Conservation (phyloP, 352 stramenopile genomes). For the Albugo candida region DNA sequence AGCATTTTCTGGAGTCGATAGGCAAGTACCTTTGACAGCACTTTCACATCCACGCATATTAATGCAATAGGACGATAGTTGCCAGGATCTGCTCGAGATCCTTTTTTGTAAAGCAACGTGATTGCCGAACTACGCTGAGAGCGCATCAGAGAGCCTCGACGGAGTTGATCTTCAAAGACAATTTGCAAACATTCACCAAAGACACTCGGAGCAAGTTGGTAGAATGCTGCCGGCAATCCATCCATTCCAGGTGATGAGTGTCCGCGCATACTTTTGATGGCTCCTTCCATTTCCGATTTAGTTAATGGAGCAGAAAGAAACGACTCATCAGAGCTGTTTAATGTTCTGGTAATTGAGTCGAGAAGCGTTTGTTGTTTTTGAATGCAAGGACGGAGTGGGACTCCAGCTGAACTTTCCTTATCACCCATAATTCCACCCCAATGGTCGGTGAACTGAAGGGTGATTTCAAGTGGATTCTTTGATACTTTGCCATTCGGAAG, state of each 20-base stretch:
- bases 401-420: constrained; percentile 1
- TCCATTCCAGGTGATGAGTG: not conserved
- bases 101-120: constrained; percentile 10
- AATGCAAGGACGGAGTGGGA: not conserved
- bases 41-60: constrained; percentile 12
- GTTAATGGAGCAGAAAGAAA: not conserved
- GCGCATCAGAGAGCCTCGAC: constrained; percentile 6
- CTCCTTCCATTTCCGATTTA: not conserved
- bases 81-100: no score
- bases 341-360: not conserved
- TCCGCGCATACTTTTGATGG: not conserved
- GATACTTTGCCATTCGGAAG: constrained; percentile 4
- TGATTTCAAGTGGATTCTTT: constrained; percentile 3
- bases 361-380: not conserved
- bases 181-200: constrained; percentile 10
- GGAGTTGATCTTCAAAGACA: constrained; percentile 9
- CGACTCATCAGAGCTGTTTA: not conserved
- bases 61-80: constrained; percentile 5
- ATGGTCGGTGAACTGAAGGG: constrained; percentile 6
- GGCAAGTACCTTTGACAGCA: constrained; percentile 6
- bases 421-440: constrained; percentile 6
- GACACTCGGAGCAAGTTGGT: constrained; percentile 6
- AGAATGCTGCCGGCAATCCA: constrained; percentile 11
- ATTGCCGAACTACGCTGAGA: constrained; percentile 8
- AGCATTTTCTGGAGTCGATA: constrained; percentile 1